Evolutionary conservation across 164 flowering plant species (phyloP).

Genomic region (Chloranthus sessilifolius): DNA sequence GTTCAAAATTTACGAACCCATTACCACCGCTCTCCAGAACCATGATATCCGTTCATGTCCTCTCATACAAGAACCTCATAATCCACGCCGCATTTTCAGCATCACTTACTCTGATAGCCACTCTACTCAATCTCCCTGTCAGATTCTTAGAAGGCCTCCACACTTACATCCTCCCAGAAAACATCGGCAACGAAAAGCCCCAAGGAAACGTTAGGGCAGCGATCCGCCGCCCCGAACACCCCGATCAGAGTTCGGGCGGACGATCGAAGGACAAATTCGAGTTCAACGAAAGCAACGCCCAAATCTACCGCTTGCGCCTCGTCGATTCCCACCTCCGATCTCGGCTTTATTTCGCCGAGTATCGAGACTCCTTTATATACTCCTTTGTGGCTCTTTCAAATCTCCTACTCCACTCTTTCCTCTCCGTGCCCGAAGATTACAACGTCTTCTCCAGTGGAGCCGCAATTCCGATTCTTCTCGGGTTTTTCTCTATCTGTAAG

Average conservation of each 20-base stretch:
- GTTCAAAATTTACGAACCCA: no score
- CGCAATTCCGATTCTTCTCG: conserved; percentile 49
- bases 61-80: no score
- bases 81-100: conserved; percentile 43
- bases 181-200: conserved; percentile 20
- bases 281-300: conserved; percentile 88
- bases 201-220: conserved; percentile 51
- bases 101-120: conserved; percentile 37
- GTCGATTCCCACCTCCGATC: conserved; percentile 55
- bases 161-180: conserved; percentile 92
- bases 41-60: no score
- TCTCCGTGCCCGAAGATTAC: conserved; percentile 17
- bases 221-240: conserved; percentile 56
- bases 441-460: conserved; percentile 43
- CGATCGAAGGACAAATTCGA: conserved; percentile 60
- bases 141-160: conserved; percentile 58
- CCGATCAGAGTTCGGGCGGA: conserved; percentile 31
- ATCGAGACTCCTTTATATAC: conserved; percentile 32
- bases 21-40: no score
- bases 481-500: conserved; percentile 31
- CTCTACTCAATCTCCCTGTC: conserved; percentile 49
- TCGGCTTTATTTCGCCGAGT: conserved; percentile 48
- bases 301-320: conserved; percentile 83
- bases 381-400: conserved; percentile 35
- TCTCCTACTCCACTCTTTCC: conserved; percentile 39